Base-by-base conservation (phyloP, 805 yeast genomes). In the Candida insectorum region DNA sequence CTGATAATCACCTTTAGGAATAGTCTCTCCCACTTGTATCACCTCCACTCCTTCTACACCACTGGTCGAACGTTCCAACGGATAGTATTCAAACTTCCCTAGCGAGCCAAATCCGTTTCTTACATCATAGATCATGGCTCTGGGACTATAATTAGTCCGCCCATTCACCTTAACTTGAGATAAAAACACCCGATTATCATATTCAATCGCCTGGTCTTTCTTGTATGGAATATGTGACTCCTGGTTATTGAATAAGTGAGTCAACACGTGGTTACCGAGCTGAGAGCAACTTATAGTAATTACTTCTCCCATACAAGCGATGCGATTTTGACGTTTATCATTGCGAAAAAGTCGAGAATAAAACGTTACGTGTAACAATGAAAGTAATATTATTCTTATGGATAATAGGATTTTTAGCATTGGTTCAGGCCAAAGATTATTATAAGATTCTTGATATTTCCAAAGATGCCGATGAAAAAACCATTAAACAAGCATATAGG, bases 401-500 rank as follows among this genome's bases (percentile, higher is more conserved):
- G n/a, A 12, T 41, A 3, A 25, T 41, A 27, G 19, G 38, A 8
- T 30, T 36, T 10, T 4, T 30, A 40, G 34, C 30, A 1, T 14
- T 41, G 10, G 40, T 34, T 9, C 37, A 38, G 7, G 69, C 62
- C 5, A 59, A 61, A 33, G 81, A 79, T 44, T 77, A 68, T 46
- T 78, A 79, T 37, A 39, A 62, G 49, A 71, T 88, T 5, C 67
- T 91, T 8, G 97, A 94, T 0, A 71, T 93, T 4, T 49, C 69
- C 8, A 74, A 69, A 40, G 65, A 71, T 45, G 95, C 96, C 0
- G 70, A 71, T 32, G 96, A 86, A 16, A 79, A 74, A 45, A 88
- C 87, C 36, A 85, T 89, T 60, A 87, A 85, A 54, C 74, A 79
- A 33, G 96, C 96, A 0, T 89, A 89, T 56, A 68, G 95, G 45